Evolutionary conservation across 441 rosid genomes (phyloP), one percentile per base, ranked within the genome.

Genomic region (Erysimum cheiri): DNA sequence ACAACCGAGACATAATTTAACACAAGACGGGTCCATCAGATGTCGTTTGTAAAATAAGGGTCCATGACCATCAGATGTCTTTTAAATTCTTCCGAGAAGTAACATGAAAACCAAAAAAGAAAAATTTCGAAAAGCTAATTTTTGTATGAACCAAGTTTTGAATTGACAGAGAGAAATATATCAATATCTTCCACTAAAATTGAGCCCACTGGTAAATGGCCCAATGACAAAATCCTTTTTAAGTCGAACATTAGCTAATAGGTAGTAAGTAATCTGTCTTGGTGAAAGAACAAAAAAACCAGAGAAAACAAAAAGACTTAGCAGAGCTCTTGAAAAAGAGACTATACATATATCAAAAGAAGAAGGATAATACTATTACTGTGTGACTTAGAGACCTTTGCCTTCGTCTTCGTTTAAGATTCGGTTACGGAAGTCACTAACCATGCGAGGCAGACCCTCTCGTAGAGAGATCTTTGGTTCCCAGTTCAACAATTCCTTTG

Each of bases 381-480:
- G 33, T 13, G 70, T 64, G 40, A 64, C 40, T 79, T 80, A 77
- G 65, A 80, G 62, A 74, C 85, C 88, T 81, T 88, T 85, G 22
- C 90, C 93, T 87, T 90, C 97, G 60, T 87, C 89, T 81, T 88
- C 93, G 50, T 94, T 90, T 80, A 94, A 75, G 80, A 94, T 90
- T 77, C 99, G 84, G 66, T 84, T 88, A 78, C 85, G 85, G 84
- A 92, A 94, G 80, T 94, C 98, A 33, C 83, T 86, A 28, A 94
- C 99, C 99, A 94, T 94, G 33, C 77, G 88, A 47, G 99, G 99
- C 72, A 94, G 79, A 29, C 99, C 98, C 3, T 88, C 97, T 70
- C 87, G 82, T 60, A 94, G 82, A 12, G 97, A 74, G 26, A 94
- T 72, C 77, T 86, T 92, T 6, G 99, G 99, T 67, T 87, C 90